These are phyloP conservation scores for Leccinum pachyderme DNA, from an alignment of 1,284 basidiomycete species.

Conservation along the genomic window DNA sequence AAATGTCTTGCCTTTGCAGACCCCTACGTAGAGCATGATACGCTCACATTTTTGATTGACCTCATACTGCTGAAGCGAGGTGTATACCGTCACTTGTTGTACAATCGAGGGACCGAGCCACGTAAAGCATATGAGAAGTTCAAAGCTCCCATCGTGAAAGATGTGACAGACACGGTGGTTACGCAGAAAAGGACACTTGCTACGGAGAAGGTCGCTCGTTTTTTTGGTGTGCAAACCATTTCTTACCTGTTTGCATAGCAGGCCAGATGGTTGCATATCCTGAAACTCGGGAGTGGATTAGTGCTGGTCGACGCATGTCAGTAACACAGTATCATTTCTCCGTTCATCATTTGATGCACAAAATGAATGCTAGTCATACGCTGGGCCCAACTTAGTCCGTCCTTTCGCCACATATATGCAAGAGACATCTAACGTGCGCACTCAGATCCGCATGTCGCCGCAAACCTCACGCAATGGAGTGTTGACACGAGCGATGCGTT, in stretches of 20 bases:
- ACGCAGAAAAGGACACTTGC: constrained; percentile 2
- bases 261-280: constrained; percentile 56
- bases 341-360: constrained; percentile 9
- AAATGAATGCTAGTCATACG: constrained; percentile 55
- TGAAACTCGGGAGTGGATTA: constrained; percentile 56
- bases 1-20: constrained; percentile 77
- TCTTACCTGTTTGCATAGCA: constrained; percentile 39
- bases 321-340: constrained; percentile 26
- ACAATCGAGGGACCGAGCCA: constrained; percentile 75
- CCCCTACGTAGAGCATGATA: constrained; percentile 87
- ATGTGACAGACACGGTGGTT: neutral
- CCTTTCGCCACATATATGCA: neutral
- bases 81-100: constrained; percentile 88
- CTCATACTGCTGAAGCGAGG: constrained; percentile 84
- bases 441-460: constrained; percentile 38
- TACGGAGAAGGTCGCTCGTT: constrained; percentile 25
- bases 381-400: constrained; percentile 65
- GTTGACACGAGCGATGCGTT: constrained; percentile 49
- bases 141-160: neutral
- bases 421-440: constrained; percentile 3
- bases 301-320: constrained; percentile 68
- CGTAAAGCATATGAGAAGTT: constrained; percentile 36
- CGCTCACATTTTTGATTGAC: constrained; percentile 76
- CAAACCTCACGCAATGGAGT: constrained; percentile 44
- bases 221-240: neutral